Percentiles rank a stretch among this genome's conserved stretches.
Evolutionary conservation across 2,329 filamentous ascomycete genomes (phyloP).

Genomic region (Pezicula carpinea): DNA sequence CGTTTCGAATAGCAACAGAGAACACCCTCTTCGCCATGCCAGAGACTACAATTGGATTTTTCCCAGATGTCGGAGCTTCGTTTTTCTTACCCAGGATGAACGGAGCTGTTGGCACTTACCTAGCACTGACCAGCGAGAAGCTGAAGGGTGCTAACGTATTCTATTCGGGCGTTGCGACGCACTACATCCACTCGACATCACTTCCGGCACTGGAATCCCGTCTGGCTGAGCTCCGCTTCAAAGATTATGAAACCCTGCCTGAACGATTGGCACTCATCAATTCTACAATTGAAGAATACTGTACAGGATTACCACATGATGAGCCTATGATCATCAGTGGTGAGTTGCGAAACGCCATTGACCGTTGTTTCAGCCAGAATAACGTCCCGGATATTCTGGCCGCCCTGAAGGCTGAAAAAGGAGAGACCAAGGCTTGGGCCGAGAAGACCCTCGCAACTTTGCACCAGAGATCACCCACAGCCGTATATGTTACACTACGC

Average conservation of each 20-base stretch:
- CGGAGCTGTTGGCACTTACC: slow-evolving; percentile 82
- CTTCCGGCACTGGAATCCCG: slow-evolving; percentile 77
- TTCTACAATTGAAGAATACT: slow-evolving; percentile 86
- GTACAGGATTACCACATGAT: slow-evolving; percentile 75
- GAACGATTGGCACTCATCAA: slow-evolving; percentile 71
- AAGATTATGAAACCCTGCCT: slow-evolving; percentile 62
- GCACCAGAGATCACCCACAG: slow-evolving; percentile 74
- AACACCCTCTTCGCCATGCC: slow-evolving; percentile 97
- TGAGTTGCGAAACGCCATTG: slow-evolving; percentile 72
- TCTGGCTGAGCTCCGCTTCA: slow-evolving; percentile 84
- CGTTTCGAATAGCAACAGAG: slow-evolving; percentile 94
- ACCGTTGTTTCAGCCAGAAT: slow-evolving; percentile 71
- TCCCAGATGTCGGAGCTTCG: slow-evolving; percentile 93
- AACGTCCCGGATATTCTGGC: slow-evolving; percentile 65
- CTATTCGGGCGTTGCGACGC: slow-evolving; percentile 88
- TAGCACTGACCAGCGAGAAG: slow-evolving; percentile 84
- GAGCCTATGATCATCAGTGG: slow-evolving; percentile 65
- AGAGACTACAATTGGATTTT: slow-evolving; percentile 97
- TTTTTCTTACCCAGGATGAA: slow-evolving; percentile 93
- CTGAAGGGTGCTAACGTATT: slow-evolving; percentile 81
- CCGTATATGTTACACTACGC: slow-evolving; percentile 76
- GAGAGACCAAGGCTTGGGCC: slow-evolving; percentile 66
- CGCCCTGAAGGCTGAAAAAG: slow-evolving; percentile 37
- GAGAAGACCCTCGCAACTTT: slow-evolving; percentile 71
- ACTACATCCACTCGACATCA: slow-evolving; percentile 90